These are phyloP conservation scores for Globisporangium solare DNA, from an alignment of 352 stramenopile species.

Conservation along the genomic window DNA sequence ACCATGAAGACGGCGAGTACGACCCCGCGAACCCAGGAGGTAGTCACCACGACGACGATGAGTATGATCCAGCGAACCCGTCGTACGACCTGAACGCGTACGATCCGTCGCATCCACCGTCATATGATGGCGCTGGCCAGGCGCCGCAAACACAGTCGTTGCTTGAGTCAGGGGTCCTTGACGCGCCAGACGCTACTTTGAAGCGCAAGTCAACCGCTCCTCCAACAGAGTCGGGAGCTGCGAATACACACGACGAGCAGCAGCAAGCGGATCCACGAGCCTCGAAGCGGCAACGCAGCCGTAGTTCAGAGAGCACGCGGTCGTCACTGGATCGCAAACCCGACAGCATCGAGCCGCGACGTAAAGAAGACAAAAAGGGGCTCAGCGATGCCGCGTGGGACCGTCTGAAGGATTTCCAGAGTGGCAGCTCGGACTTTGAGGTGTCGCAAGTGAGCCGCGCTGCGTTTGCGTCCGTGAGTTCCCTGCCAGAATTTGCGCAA, in stretches of 20 bases:
- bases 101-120: slow-evolving; percentile 6
- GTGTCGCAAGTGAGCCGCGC: slow-evolving; percentile 72
- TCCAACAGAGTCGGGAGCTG: background rate
- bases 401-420: slow-evolving; percentile 73
- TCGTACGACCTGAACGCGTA: slow-evolving; percentile 14
- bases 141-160: background rate
- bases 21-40: slow-evolving; percentile 13
- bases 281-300: slow-evolving; percentile 19
- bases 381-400: slow-evolving; percentile 64
- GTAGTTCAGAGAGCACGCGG: slow-evolving; percentile 19
- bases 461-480: slow-evolving; percentile 55
- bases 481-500: slow-evolving; percentile 75
- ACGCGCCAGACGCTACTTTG: background rate
- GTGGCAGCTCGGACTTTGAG: slow-evolving; percentile 40
- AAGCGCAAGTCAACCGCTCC: slow-evolving; percentile 4
- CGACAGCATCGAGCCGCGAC: slow-evolving; percentile 10
- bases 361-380: slow-evolving; percentile 38
- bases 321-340: slow-evolving; percentile 4
- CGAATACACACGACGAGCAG: slow-evolving; percentile 10
- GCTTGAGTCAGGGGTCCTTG: background rate
- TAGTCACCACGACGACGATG: slow-evolving; percentile 21
- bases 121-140: background rate
- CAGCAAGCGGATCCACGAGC: slow-evolving; percentile 3
- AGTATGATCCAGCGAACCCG: slow-evolving; percentile 39
- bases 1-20: slow-evolving; percentile 7